Percentiles rank a stretch among this genome's conserved stretches.
Conservation (phyloP, 495 filamentous ascomycete species). For the Tetracladium setigerum region DNA sequence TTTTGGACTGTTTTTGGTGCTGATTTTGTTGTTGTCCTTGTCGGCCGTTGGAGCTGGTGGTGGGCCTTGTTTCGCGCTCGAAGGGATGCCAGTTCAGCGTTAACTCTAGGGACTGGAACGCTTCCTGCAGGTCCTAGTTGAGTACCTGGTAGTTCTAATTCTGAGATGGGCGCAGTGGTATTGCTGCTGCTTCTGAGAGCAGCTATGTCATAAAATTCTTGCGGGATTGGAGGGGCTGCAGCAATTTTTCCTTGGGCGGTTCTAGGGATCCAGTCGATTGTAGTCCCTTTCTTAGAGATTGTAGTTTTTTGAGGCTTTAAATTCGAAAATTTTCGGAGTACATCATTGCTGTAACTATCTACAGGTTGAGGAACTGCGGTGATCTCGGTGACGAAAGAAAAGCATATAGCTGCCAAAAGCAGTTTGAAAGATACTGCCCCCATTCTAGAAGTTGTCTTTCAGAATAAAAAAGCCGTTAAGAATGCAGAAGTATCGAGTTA, state of each 20-base stretch:
- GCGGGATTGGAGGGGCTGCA: conserved; percentile 9
- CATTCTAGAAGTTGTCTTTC: no score
- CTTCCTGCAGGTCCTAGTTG: conserved; percentile 20
- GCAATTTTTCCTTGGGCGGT: conserved; percentile 21
- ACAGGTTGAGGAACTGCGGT: no score
- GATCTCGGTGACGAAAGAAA: no score
- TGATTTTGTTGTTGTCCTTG: conserved; percentile 5
- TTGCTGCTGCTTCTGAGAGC: background rate
- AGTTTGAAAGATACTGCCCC: no score
- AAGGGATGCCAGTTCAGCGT: background rate
- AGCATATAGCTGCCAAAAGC: background rate
- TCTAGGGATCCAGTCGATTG: conserved; percentile 21
- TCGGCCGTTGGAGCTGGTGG: background rate
- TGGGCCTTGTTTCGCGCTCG: no score
- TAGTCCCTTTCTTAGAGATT: background rate
- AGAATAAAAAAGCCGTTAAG: no score
- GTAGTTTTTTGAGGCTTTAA: background rate
- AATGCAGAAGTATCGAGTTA: no score
- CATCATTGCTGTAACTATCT: no score
- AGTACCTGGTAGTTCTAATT: conserved; percentile 7
- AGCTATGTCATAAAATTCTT: background rate
- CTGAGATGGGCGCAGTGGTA: background rate
- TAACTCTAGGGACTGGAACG: conserved; percentile 19
- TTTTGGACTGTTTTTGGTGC: conserved; percentile 7
- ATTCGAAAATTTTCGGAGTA: no score